Evolutionary conservation across 345 rosid species (phyloP), one percentile per base, ranked within the genome.

Genomic region (Eucalyptus cloeziana): DNA sequence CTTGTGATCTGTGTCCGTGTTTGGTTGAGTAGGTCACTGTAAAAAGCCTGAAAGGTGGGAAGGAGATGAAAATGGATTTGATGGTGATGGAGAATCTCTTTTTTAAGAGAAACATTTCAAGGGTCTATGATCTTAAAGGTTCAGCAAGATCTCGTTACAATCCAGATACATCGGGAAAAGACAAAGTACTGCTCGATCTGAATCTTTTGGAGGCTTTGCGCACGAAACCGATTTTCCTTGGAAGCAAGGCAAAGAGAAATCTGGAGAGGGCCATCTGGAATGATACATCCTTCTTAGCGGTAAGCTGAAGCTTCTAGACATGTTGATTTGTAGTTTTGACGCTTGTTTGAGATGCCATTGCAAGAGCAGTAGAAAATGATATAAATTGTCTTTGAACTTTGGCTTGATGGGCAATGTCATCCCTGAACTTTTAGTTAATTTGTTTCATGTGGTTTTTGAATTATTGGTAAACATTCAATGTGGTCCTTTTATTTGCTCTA

Each of bases 41-140:
- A n/a, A 97, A 95, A 93, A 93, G 96, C 90, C 91, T 92, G 49
- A 96, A 92, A 92, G 97, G 99, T 88, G 98, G 99, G 85, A 98
- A 94, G 91, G 99, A 98, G 91, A 96, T 91, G 40, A 98, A 97
- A 92, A 96, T 97, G 96, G 99, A 98, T 93, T 79, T 97, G 76
- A 96, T 96, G 97, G 99, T 97, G 89, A 98, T 98, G 99, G 99
- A 96, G 95, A 98, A 98, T 91, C 99, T 98, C 56, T 97, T 98
- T 89, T 98, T 92, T 87, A 92, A 92, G 85, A 95, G 99, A 93
- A 95, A 79, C 50, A 95, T 98, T 87, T 93, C 95, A 0, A 95
- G 94, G 89, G 94, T 97, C 31, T 98, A 98, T 86, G 99, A 98
- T 89, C 98, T 96, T 27, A 98, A 98, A 91, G 99, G 99, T 76